Evolutionary conservation across 306 rosid species (phyloP).

Genomic region (Dalbergia cochinchinensis): DNA sequence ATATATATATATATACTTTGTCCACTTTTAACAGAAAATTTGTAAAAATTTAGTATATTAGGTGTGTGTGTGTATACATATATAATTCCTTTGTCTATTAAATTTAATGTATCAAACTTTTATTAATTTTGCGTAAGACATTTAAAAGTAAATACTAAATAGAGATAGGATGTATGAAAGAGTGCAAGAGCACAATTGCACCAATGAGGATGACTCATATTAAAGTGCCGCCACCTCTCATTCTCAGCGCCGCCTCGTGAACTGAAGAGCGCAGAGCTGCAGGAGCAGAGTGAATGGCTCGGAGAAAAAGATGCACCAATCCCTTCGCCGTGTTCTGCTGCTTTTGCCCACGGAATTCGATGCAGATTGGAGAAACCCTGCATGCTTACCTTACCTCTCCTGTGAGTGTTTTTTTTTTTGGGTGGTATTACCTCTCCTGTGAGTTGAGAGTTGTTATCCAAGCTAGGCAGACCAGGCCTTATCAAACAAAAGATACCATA

Average conservation of each 20-base stretch:
- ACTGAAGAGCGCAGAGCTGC: not conserved
- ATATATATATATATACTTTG: no score
- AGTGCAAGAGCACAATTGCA: not conserved
- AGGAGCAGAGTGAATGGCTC: not conserved
- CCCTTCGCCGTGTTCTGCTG: conserved; percentile 42
- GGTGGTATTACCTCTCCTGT: no score
- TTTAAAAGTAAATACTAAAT: no score
- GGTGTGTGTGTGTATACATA: no score
- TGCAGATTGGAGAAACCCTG: conserved; percentile 52
- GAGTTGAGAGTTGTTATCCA: no score
- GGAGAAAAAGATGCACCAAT: conserved; percentile 47
- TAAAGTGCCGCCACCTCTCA: conserved; percentile 49
- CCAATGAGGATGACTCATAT: not conserved
- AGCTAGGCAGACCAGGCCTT: not conserved
- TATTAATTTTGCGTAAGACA: no score
- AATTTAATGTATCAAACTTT: no score
- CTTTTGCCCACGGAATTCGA: conserved; percentile 45
- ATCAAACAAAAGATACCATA: not conserved
- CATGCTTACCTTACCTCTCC: not conserved
- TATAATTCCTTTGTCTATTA: no score
- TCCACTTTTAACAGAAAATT: no score
- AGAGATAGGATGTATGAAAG: no score
- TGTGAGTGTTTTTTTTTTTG: no score
- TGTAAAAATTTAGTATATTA: no score
- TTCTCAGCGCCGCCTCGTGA: conserved; percentile 53